Conservation (phyloP, 2,329 filamentous ascomycete species). For the Beauveria sp. region DNA sequence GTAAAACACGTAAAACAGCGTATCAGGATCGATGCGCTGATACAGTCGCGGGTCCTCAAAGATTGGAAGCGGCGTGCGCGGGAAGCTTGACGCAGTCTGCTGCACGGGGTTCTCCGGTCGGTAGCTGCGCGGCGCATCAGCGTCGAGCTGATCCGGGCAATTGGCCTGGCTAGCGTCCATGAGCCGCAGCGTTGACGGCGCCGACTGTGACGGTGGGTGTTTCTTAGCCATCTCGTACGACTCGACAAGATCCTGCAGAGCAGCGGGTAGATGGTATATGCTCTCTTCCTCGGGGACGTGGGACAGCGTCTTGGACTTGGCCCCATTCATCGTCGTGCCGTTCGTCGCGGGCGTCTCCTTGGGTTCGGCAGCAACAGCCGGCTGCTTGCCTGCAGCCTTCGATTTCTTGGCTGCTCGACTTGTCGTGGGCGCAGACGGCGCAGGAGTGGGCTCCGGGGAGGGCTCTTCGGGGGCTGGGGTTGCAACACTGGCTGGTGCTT, state of each 20-base stretch:
- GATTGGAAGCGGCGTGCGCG: constrained; percentile 83
- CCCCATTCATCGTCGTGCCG: constrained; percentile 35
- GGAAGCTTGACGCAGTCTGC: constrained; percentile 71
- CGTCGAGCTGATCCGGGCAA: constrained; percentile 68
- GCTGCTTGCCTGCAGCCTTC: constrained; percentile 38
- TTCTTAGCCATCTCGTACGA: constrained; percentile 81
- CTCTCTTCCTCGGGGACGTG: constrained; percentile 59
- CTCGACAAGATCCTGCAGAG: constrained; percentile 81
- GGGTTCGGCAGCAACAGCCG: constrained; percentile 31
- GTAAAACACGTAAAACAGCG: constrained; percentile 97
- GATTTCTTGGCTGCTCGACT: constrained; percentile 28
- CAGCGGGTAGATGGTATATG: constrained; percentile 85
- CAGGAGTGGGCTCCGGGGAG: constrained; percentile 13
- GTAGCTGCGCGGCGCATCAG: constrained; percentile 77
- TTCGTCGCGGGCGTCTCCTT: constrained; percentile 44
- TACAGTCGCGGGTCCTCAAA: constrained; percentile 90
- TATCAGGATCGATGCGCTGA: constrained; percentile 85
- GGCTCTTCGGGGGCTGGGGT: constrained; percentile 17
- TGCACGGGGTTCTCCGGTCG: constrained; percentile 74
- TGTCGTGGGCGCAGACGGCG: constrained; percentile 13
- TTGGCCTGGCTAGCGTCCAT: constrained; percentile 66
- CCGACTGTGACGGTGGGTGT: constrained; percentile 52
- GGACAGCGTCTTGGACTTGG: constrained; percentile 38
- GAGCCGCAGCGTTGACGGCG: constrained; percentile 64
- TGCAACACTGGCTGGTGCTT: constrained; percentile 20